Conservation (phyloP, 441 rosid species). For the Corymbia calophylla region DNA sequence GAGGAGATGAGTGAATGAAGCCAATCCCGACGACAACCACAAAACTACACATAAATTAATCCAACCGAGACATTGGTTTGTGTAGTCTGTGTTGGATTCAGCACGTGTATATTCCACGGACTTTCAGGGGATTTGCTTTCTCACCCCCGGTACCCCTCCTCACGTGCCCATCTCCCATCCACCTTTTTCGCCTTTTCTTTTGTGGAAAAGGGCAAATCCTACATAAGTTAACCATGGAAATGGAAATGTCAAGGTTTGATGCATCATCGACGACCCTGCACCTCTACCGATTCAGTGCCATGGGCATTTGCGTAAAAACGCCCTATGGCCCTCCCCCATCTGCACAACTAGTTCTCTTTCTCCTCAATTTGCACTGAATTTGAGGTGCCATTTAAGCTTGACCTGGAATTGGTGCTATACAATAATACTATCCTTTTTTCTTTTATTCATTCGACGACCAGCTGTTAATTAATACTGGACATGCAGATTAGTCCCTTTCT, state of each 20-base stretch:
- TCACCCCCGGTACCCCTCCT: not conserved
- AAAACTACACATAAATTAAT: not conserved
- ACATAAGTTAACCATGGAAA: not conserved
- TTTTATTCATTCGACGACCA: not conserved
- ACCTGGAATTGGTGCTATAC: not conserved
- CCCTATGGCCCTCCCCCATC: not conserved
- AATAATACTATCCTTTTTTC: not conserved
- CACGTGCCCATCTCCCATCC: not conserved
- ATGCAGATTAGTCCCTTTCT: not conserved
- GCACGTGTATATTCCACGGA: slow-evolving; percentile 34
- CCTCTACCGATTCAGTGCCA: not conserved
- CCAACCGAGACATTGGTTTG: slow-evolving; percentile 22
- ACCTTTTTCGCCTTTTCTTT: not conserved
- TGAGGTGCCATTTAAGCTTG: not conserved
- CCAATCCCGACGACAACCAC: not conserved
- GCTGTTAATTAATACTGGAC: not conserved
- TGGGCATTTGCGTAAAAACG: not conserved
- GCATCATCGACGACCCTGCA: not conserved
- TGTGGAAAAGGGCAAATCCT: slow-evolving; percentile 11
- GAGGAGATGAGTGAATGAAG: not conserved
- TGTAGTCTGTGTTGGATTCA: slow-evolving; percentile 16
- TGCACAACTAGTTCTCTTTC: not conserved
- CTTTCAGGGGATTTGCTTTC: slow-evolving; percentile 24
- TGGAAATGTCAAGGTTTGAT: not conserved
- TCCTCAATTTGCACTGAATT: not conserved